A percentile compares a stretch with the other conserved stretches of the same genome.
phyloP scores from a whole-genome alignment of 345 rosid species.

The Balakata baccata region DNA sequence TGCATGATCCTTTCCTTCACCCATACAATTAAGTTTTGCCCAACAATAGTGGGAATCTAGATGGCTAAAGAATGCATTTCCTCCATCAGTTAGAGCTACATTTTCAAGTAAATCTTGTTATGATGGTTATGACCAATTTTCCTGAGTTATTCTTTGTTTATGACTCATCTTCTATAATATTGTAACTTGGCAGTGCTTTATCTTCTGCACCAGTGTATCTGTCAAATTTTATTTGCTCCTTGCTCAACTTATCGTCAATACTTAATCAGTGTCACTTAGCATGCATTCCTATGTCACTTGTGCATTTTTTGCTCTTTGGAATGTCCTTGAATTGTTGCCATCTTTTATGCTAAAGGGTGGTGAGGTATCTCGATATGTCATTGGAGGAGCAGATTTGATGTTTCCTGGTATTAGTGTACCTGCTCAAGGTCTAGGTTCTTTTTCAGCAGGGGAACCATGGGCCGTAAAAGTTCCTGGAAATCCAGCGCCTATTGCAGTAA shows the following conservation, averaged over 20 bases:
- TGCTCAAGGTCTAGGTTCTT: conserved; percentile 64
- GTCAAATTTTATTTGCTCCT: not conserved
- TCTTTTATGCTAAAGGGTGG: conserved; percentile 79
- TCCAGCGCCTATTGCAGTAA: conserved; percentile 82
- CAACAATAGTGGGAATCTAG: not conserved
- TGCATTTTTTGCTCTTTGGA: conserved; percentile 95
- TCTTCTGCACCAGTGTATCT: not conserved
- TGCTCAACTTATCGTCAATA: not conserved
- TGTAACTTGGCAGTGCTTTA: not conserved
- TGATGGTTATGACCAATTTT: not conserved
- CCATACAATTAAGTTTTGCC: not conserved
- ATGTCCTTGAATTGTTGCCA: conserved; percentile 74
- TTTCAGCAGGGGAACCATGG: conserved; percentile 80
- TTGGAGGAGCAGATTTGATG: conserved; percentile 99
- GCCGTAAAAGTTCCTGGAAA: conserved; percentile 94
- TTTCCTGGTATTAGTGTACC: conserved; percentile 82
- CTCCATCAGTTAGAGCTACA: not conserved
- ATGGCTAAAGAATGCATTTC: not conserved
- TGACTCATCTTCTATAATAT: not conserved
- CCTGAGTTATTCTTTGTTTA: not conserved
- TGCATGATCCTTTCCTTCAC: not conserved
- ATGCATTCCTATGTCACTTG: no score
- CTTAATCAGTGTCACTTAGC: no score
- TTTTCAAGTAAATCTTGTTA: not conserved
- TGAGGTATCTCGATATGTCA: conserved; percentile 79